Conservation (phyloP, 1,284 basidiomycete genomes). For the Moesziomyces antarcticus region DNA sequence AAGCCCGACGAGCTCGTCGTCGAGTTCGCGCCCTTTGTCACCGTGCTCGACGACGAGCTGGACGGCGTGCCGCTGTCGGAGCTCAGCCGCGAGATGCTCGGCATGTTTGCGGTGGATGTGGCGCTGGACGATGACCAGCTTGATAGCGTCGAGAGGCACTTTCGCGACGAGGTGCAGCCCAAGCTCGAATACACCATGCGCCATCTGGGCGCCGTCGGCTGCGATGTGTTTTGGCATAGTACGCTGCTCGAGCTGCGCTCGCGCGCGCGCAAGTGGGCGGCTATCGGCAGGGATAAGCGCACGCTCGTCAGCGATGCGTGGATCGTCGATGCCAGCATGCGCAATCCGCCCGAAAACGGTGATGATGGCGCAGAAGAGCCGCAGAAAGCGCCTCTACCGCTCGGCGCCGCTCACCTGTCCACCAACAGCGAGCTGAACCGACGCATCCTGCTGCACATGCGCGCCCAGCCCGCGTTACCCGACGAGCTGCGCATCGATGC, state of each 20-base stretch:
- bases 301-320: conserved; percentile 33
- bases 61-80: conserved; percentile 6
- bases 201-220: conserved; percentile 41
- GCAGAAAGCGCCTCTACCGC: conserved; percentile 1
- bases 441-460: conserved; percentile 29
- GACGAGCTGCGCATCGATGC: conserved; percentile 12
- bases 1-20: conserved; percentile 48
- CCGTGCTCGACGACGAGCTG: conserved; percentile 12
- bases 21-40: conserved; percentile 40
- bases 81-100: conserved; percentile 20
- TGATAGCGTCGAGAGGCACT: conserved; percentile 14
- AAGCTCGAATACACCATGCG: conserved; percentile 41
- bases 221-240: conserved; percentile 52
- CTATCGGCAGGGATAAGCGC: conserved; percentile 10
- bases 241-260: conserved; percentile 32
- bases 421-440: conserved; percentile 27
- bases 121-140: conserved; percentile 5
- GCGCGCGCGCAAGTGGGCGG: conserved; percentile 22
- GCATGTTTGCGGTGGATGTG: conserved; percentile 4
- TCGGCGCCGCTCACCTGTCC: conserved; percentile 19
- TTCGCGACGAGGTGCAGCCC: conserved; percentile 34
- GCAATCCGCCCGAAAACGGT: background rate
- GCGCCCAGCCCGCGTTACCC: conserved; percentile 17
- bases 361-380: background rate
- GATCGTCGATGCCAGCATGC: conserved; percentile 24